Base-by-base conservation (phyloP, 202 grass and related monocot species). In the Elaeis oleifera region DNA sequence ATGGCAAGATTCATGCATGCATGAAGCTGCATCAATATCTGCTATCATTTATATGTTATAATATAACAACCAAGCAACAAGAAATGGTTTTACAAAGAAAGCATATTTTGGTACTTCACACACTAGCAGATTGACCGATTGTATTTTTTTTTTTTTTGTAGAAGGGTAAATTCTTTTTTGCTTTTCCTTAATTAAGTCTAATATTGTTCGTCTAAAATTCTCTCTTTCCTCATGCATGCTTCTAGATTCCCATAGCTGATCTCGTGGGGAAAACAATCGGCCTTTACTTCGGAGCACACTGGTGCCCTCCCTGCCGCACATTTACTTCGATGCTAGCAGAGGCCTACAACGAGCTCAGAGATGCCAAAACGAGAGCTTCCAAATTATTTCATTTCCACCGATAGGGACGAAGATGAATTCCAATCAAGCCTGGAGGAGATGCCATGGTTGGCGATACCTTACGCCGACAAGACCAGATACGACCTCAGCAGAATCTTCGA, bases 371-470 rank as follows among this genome's bases (percentile, higher is more conserved):
- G 60, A 60, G 49, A 73, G 31, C 36, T 80, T 88, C 44, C 53
- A 83, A 25, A 63, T 88, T 26, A 65, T 88, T 14, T 77, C 57
- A 69, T 88, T 64, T 88, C 85, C 51, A 66, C 32, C 63, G 85
- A 88, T 26, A 59, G 69, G 11, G 54, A 23, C 21, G 54, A 88
- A 44, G 57, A 67, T 18, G 80, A 79, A 69, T 88, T 88, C 69
- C 54, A 70, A 21, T 31, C 50, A 52, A 74, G 64, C 64, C 48
- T 80, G 22, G 60, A 51, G 19, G 50, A 59, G 36, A 80, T 83
- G 80, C 69, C 80, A 56, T 88, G 85, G 85, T 54, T 74, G 24
- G 63, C 85, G 4, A 61, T 83, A 16, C 76, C 85, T n/a, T 83
- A 83, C 49, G 23, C 68, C 23, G 80, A 77, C 26, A 74, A 24